phyloP scores from a whole-genome alignment of 805 yeast genomes.

The Wickerhamiella vanderwaltii region DNA sequence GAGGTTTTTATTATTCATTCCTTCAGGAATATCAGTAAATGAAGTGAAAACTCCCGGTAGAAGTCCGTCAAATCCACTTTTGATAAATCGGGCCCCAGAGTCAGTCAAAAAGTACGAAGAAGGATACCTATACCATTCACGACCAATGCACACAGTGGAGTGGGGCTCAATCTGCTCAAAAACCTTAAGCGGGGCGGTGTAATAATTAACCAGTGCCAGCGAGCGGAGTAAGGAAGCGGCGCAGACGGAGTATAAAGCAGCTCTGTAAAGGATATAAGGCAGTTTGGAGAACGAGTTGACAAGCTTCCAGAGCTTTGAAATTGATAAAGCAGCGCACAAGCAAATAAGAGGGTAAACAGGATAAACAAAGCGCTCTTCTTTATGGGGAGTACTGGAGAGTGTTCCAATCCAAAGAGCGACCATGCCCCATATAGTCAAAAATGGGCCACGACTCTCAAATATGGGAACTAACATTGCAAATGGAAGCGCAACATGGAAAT shows the following conservation, averaged over 20 bases:
- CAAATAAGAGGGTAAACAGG: conserved; percentile 67
- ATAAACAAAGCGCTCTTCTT: conserved; percentile 83
- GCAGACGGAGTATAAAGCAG: conserved; percentile 14
- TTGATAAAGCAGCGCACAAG: conserved; percentile 46
- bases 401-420: conserved; percentile 53
- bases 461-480: conserved; percentile 44
- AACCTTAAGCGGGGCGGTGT: conserved; percentile 58
- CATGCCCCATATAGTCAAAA: conserved; percentile 32
- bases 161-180: conserved; percentile 34
- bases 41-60: conserved; percentile 72
- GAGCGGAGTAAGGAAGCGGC: conserved; percentile 40
- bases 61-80: conserved; percentile 73
- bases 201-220: conserved; percentile 48
- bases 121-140: conserved; percentile 93
- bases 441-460: conserved; percentile 9
- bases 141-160: conserved; percentile 67
- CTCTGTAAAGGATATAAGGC: conserved; percentile 6
- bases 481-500: conserved; percentile 40
- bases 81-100: conserved; percentile 45
- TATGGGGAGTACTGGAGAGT: conserved; percentile 71
- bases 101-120: conserved; percentile 70
- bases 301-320: conserved; percentile 18
- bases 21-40: conserved; percentile 37
- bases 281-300: conserved; percentile 9
- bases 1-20: conserved; percentile 64